Evolutionary conservation across 192 early-diverging fungal species (phyloP).

Genomic region (Rhizoclosmatium globosum): DNA sequence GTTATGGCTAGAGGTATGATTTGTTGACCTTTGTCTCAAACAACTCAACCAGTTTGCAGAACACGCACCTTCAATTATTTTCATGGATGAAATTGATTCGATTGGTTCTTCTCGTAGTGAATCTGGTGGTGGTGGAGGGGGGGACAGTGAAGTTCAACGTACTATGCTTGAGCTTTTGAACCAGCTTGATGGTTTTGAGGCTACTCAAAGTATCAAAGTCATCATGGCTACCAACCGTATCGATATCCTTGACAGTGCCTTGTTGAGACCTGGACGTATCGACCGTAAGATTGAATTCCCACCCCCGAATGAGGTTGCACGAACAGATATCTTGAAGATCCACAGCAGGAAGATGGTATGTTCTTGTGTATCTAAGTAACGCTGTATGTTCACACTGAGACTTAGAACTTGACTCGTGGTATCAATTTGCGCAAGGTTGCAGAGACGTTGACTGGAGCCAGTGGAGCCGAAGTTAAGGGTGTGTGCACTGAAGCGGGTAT

Average conservation of each 20-base stretch:
- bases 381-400: constrained; percentile 53
- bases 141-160: constrained; percentile 96
- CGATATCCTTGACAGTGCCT: constrained; percentile 94
- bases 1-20: constrained; percentile 80
- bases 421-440: constrained; percentile 97
- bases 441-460: constrained; percentile 93
- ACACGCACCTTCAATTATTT: constrained; percentile 97
- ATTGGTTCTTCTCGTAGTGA: constrained; percentile 96
- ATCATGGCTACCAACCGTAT: constrained; percentile 99
- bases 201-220: constrained; percentile 69
- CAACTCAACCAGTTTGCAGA: constrained; percentile 49
- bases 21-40: background rate
- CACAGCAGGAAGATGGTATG: constrained; percentile 71
- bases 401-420: constrained; percentile 80
- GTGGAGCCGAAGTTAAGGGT: constrained; percentile 98
- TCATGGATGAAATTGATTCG: constrained; percentile 98
- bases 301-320: constrained; percentile 93
- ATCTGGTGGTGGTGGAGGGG: constrained; percentile 67
- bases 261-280: constrained; percentile 93
- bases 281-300: constrained; percentile 99
- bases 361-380: constrained; percentile 48
- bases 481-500: constrained; percentile 99
- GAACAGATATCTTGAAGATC: constrained; percentile 95
- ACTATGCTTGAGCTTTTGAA: constrained; percentile 99
- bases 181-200: constrained; percentile 96